Base-by-base conservation (phyloP, 495 filamentous ascomycete genomes). In the Astrocystis sublimbata region DNA sequence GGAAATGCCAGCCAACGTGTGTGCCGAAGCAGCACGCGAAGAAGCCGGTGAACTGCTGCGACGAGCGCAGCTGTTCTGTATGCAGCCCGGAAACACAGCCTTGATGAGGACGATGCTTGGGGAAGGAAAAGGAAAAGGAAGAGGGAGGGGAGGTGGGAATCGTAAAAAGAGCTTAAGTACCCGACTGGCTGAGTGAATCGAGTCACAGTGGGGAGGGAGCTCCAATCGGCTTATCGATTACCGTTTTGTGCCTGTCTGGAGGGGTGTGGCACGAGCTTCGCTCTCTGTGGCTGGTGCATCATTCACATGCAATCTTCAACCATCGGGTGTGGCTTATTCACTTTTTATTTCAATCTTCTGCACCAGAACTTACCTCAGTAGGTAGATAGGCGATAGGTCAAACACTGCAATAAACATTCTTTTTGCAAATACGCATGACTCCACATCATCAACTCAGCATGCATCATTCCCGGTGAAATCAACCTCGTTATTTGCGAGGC, bases 71-170 rank as follows among this genome's bases (percentile, higher is more conserved):
- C 68, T 63, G 78, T 82, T 90, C 87, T 84, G 89, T 96, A 81
- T 92, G 93, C 92, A 86, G 92, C 93, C 96, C 94, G 96, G 92
- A 98, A 96, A 94, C 91, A 92, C 92, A 91, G 93, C 92, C 85
- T 92, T 96, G 92, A 86, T 84, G 87, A 88, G 91, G 93, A 88
- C 85, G 91, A 88, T 88, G 86, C 89, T 91, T 92, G 82, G 75
- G 63, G 79, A 78, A 72, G 19, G 72, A 71, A 77, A 31, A 26
- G 30, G 23, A 52, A 30, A 75, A 73, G 71, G 67, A 65, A 64
- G 71, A 60, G 62, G 68, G 38, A 50, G 28, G 47, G 61, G 53
- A 67, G 43, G 58, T 51, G 63, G 54, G 63, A 61, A 35, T 43
- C 13, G 49, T 13, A 24, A 8, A 6, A 40, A 8, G 9, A 40